These are phyloP conservation scores for Lasiodiplodia sp. DNA, from an alignment of 2,329 filamentous ascomycete species.

Conservation along the genomic window DNA sequence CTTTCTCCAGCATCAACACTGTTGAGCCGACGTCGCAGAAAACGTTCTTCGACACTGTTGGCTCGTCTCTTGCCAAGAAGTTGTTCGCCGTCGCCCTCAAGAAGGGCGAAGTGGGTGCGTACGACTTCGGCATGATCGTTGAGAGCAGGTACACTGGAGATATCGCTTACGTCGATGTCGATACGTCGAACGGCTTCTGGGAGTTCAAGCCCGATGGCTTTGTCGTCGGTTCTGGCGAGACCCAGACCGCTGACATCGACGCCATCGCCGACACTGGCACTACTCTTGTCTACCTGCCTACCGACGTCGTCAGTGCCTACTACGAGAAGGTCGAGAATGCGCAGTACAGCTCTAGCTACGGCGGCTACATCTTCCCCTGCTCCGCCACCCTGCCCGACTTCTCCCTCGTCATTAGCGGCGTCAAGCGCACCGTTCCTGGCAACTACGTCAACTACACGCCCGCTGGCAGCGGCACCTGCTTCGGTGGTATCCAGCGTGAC, in stretches of 20 bases:
- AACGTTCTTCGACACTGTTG: slow-evolving; percentile 68
- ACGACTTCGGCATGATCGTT: slow-evolving; percentile 68
- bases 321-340: slow-evolving; percentile 65
- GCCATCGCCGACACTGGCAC: slow-evolving; percentile 76
- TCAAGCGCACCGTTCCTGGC: slow-evolving; percentile 61
- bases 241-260: slow-evolving; percentile 52
- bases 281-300: slow-evolving; percentile 68
- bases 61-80: slow-evolving; percentile 57
- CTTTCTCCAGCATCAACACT: slow-evolving; percentile 43
- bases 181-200: slow-evolving; percentile 70
- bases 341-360: slow-evolving; percentile 54
- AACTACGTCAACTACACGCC: slow-evolving; percentile 63
- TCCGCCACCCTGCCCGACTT: slow-evolving; percentile 60
- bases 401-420: slow-evolving; percentile 58
- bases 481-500: slow-evolving; percentile 76
- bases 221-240: slow-evolving; percentile 55
- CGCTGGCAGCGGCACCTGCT: slow-evolving; percentile 62
- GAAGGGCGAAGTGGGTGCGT: slow-evolving; percentile 53
- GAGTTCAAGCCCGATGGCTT: slow-evolving; percentile 65
- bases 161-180: slow-evolving; percentile 64
- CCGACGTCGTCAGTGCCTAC: slow-evolving; percentile 63
- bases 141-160: slow-evolving; percentile 63
- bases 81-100: slow-evolving; percentile 67
- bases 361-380: slow-evolving; percentile 66
- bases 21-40: slow-evolving; percentile 58